These are phyloP conservation scores for Kentomonas sorsogonicus DNA, from an alignment of 208 protist genomes.

Conservation along the genomic window DNA sequence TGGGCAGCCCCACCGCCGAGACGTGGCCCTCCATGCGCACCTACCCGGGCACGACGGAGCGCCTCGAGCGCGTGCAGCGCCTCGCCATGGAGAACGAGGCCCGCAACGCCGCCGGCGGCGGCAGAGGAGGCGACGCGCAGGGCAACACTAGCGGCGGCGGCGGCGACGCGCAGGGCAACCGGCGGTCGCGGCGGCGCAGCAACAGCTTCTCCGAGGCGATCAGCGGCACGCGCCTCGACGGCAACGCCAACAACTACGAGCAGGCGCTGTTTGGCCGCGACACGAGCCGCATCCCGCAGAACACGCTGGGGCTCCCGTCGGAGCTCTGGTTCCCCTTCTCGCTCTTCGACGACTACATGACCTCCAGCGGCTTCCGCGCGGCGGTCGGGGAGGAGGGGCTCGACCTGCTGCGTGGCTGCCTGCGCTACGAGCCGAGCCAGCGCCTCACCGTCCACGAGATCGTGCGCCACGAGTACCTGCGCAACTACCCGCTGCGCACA, in stretches of 20 bases:
- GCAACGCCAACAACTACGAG: too few relatives aligned
- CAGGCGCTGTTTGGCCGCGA: conserved; percentile 16
- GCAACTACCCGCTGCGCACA: conserved; percentile 20
- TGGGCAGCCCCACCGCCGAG: conserved; percentile 92
- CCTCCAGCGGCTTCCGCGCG: conserved; percentile 28
- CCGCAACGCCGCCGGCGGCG: neutral
- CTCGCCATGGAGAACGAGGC: conserved; percentile 8
- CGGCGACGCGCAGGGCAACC: conserved; percentile 12
- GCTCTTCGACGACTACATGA: conserved; percentile 50
- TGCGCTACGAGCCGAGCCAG: conserved; percentile 62
- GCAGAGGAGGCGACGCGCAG: neutral
- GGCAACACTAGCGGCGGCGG: conserved; percentile 5
- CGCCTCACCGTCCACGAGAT: conserved; percentile 63
- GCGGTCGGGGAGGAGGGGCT: conserved; percentile 45
- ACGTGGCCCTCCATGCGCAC: conserved; percentile 90
- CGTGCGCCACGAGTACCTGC: conserved; percentile 60
- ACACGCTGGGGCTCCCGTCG: conserved; percentile 40
- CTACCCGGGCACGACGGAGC: conserved; percentile 44
- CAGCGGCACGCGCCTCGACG: too few relatives aligned
- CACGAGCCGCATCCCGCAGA: conserved; percentile 15
- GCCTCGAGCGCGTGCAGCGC: conserved; percentile 25
- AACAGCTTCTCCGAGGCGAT: too few relatives aligned
- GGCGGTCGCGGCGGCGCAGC: conserved; percentile 17
- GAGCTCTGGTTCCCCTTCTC: conserved; percentile 48
- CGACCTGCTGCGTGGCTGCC: conserved; percentile 53